These are phyloP conservation scores for Ceraceosorus guamensis DNA, from an alignment of 1,284 basidiomycete genomes.

Conservation along the genomic window DNA sequence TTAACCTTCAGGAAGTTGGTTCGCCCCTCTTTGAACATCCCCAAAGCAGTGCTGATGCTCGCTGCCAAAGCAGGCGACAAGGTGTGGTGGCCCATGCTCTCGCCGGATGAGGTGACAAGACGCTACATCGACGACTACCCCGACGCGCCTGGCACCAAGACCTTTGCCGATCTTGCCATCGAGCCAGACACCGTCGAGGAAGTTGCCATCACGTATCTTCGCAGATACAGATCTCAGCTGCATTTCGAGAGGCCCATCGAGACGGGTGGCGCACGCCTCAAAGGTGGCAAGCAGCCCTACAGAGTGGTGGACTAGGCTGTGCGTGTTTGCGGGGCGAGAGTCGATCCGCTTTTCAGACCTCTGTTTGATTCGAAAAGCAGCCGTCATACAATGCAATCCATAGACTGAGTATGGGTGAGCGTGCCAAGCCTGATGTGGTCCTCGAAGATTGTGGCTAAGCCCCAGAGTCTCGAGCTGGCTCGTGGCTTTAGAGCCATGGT, in stretches of 20 bases:
- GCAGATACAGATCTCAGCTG: conserved; percentile 71
- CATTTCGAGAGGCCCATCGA: conserved; percentile 52
- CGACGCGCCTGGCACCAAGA: conserved; percentile 51
- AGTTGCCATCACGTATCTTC: conserved; percentile 80
- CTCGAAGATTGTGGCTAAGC: no score
- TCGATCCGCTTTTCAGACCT: no score
- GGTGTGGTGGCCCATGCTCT: conserved; percentile 86
- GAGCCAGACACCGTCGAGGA: conserved; percentile 79
- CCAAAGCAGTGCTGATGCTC: conserved; percentile 65
- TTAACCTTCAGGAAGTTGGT: conserved; percentile 62
- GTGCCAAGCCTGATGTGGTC: no score
- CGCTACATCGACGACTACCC: conserved; percentile 72
- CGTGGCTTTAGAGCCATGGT: no score
- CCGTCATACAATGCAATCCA: no score
- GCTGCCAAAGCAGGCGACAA: conserved; percentile 64
- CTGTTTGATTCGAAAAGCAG: no score
- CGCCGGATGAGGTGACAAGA: conserved; percentile 81
- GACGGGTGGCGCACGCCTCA: conserved; percentile 29
- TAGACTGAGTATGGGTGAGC: no score
- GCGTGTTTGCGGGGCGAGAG: no score
- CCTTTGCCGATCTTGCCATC: conserved; percentile 55
- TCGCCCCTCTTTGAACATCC: conserved; percentile 66
- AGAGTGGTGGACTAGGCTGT: conserved; percentile 12
- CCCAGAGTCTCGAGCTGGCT: no score
- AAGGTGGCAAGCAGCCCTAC: conserved; percentile 15